These are phyloP conservation scores for Dendrothele bispora DNA, from an alignment of 768 basidiomycete species.

Conservation along the genomic window DNA sequence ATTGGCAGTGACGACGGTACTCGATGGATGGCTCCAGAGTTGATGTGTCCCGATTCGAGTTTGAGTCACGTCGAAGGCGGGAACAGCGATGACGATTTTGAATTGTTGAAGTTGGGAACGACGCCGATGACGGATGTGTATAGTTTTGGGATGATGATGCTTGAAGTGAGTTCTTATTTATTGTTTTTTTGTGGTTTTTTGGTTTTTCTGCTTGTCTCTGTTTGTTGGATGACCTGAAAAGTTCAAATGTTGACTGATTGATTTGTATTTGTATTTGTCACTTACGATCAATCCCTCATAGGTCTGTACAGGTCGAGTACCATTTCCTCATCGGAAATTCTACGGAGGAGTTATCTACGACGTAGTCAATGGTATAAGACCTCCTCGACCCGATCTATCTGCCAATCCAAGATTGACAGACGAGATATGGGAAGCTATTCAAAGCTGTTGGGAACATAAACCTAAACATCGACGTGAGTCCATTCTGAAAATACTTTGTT, in stretches of 20 bases:
- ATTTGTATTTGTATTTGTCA: no score
- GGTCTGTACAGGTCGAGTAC: slow-evolving; percentile 7
- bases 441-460: slow-evolving; percentile 11
- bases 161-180: slow-evolving; percentile 5
- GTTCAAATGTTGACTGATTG: no score
- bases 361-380: slow-evolving; percentile 4
- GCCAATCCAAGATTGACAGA: slow-evolving; percentile 3
- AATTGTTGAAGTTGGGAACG: background rate
- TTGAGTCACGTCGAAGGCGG: background rate
- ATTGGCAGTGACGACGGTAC: slow-evolving; percentile 1
- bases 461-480: slow-evolving; percentile 10
- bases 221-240: no score
- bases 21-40: slow-evolving; percentile 12
- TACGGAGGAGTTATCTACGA: background rate
- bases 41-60: slow-evolving; percentile 3
- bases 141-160: slow-evolving; percentile 11
- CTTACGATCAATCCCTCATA: background rate
- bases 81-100: no score
- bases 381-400: background rate
- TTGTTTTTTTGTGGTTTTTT: background rate
- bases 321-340: slow-evolving; percentile 1
- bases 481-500: no score
- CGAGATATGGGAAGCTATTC: slow-evolving; percentile 8
- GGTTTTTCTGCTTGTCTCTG: no score
- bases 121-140: slow-evolving; percentile 8